Base-by-base conservation (phyloP, 108 stramenopile genomes). In the Nitzschia putrida region DNA sequence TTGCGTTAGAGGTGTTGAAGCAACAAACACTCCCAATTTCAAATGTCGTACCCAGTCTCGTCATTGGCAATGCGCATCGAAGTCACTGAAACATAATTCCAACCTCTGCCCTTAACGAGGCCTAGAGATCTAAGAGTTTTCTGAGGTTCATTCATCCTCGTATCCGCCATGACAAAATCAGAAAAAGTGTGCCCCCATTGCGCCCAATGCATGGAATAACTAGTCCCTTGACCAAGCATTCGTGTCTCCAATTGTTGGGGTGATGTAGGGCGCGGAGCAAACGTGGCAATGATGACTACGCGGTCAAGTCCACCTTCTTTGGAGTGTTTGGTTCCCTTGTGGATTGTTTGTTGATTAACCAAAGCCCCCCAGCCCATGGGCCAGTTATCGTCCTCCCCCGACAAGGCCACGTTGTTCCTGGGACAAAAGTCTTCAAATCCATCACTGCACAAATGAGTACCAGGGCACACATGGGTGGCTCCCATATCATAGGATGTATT, bases 181-280 rank as follows among this genome's bases (percentile, higher is more conserved):
- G 51, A 52, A 59, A 87, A 66, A 0, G 79, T 84, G 57, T 81
- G 77, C n/a, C 86, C 86, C 86, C 86, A 87, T 34, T 81, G 77
- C 42, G 73, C 51, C 86, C 86, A 87, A 12, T 70, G 61, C 12
- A 83, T 21, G 4, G 74, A 76, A 54, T 87, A 87, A 16, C 74
- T 71, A 21, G 73, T 80, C 25, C 82, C 86, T 23, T 72, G 73
- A 34, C 64, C 64, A 44, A 64, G 21, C 61, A 64, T 64, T 22
- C 61, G 45, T 4, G 61, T 64, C 22, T 64, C 61, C 45, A 64
- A 40, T 49, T 43, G 13, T 23, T 39, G 54, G 37, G 24, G 25
- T 8, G 67, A 56, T 25, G 41, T 60, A 20, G 86, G 86, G 11
- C 86, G 75, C 13, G 83, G 81, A 12, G 83, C 82, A 79, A 88